phyloP scores from a whole-genome alignment of 2,329 filamentous ascomycete species.

The Paraphoma sp. region DNA sequence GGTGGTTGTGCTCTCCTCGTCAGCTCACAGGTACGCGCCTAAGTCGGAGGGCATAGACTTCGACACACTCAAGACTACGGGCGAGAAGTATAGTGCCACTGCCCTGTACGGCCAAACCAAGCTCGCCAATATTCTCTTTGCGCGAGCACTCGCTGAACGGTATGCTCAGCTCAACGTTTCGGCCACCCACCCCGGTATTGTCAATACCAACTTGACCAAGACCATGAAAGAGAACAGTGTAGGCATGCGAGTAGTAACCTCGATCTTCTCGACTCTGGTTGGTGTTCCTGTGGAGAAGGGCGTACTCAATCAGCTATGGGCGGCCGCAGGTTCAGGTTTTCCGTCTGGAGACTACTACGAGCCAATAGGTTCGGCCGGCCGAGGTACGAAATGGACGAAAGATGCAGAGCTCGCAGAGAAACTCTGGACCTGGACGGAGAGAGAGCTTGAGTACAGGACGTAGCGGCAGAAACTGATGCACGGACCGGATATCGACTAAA shows the following conservation, averaged over 20 bases:
- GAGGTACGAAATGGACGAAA: conserved; percentile 5
- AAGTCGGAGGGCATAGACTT: conserved; percentile 40
- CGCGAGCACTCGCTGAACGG: not conserved
- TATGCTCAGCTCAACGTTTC: conserved; percentile 3
- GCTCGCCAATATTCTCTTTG: conserved; percentile 50
- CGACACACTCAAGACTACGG: conserved; percentile 24
- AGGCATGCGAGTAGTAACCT: no score
- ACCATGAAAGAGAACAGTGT: no score
- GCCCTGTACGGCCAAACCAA: conserved; percentile 53
- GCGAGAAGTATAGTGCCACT: not conserved
- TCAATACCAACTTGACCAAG: conserved; percentile 7
- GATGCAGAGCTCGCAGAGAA: conserved; percentile 11
- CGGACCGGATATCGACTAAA: no score
- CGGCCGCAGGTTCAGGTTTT: conserved; percentile 1
- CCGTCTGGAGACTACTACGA: conserved; percentile 18
- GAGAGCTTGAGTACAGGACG: conserved; percentile 8
- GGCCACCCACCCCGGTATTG: conserved; percentile 8
- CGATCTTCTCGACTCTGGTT: no score
- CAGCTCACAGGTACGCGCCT: conserved; percentile 27
- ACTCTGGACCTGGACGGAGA: conserved; percentile 29
- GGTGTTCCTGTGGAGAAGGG: not conserved
- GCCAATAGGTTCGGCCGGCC: conserved; percentile 19
- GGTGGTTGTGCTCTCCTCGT: conserved; percentile 45
- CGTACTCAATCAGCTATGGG: conserved; percentile 12
- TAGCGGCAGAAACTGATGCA: no score